These are phyloP conservation scores for Pichia heedii DNA, from an alignment of 805 yeast genomes.

Conservation along the genomic window DNA sequence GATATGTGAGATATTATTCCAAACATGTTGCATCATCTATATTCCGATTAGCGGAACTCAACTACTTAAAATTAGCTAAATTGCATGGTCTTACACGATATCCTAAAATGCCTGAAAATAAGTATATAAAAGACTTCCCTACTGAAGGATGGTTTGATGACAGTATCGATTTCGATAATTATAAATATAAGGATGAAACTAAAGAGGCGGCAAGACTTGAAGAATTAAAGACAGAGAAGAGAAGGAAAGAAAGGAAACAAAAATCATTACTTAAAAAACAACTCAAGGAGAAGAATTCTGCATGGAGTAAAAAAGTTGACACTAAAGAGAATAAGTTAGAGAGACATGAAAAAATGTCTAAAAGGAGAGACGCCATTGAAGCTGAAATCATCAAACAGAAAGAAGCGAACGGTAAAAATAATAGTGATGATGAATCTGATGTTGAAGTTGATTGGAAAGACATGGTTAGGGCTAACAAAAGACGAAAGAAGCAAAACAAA, in stretches of 20 bases:
- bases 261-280: constrained; percentile 37
- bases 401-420: constrained; percentile 32
- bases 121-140: constrained; percentile 44
- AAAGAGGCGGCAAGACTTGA: constrained; percentile 56
- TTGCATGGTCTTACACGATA: constrained; percentile 74
- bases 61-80: constrained; percentile 61
- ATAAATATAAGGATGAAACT: constrained; percentile 51
- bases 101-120: constrained; percentile 92
- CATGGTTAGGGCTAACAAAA: constrained; percentile 56
- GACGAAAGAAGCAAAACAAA: constrained; percentile 33
- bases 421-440: constrained; percentile 28
- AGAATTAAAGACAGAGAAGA: constrained; percentile 41
- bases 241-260: constrained; percentile 27
- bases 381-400: constrained; percentile 35
- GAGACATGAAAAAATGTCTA: constrained; percentile 60
- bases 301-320: constrained; percentile 74
- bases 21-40: constrained; percentile 86
- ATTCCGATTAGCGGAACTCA: constrained; percentile 64
- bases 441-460: constrained; percentile 82
- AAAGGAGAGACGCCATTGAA: constrained; percentile 62
- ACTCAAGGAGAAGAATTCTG: constrained; percentile 43
- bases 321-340: constrained; percentile 51
- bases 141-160: constrained; percentile 66
- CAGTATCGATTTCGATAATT: constrained; percentile 58
- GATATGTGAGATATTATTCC: constrained; percentile 72